These are phyloP conservation scores for Aureobasidium sp. DNA, from an alignment of 2,329 filamentous ascomycete genomes.

Conservation along the genomic window DNA sequence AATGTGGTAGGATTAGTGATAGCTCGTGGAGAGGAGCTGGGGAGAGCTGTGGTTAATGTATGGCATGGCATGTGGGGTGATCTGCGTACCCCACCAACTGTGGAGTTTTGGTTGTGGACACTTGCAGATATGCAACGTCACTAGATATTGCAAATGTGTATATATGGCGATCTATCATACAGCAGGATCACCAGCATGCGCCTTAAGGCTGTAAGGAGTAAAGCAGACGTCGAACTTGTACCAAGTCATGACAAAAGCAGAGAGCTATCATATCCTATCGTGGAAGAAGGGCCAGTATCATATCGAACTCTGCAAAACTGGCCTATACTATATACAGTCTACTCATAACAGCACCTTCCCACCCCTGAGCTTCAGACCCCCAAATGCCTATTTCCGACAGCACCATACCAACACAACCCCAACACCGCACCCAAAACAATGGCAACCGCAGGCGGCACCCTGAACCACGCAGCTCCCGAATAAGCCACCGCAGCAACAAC, in stretches of 20 bases:
- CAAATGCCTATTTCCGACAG: slow-evolving; percentile 18
- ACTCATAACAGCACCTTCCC: too few relatives aligned
- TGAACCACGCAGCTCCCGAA: slow-evolving; percentile 34
- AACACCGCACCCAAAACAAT: slow-evolving; percentile 33
- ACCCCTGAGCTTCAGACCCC: too few relatives aligned
- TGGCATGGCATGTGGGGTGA: neutral
- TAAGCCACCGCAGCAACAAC: slow-evolving; percentile 36
- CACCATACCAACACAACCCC: slow-evolving; percentile 34
- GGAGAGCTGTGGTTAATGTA: neutral
- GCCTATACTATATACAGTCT: too few relatives aligned
- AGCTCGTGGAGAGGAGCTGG: neutral
- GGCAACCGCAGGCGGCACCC: slow-evolving; percentile 31
- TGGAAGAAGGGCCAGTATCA: too few relatives aligned
- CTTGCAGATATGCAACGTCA: neutral
- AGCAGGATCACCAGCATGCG: too few relatives aligned
- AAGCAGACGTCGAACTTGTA: too few relatives aligned
- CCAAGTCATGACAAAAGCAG: too few relatives aligned
- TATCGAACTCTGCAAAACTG: too few relatives aligned
- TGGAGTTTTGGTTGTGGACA: neutral
- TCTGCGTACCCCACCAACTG: neutral
- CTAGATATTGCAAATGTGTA: too few relatives aligned
- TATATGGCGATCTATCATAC: too few relatives aligned
- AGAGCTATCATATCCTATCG: too few relatives aligned
- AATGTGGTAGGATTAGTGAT: neutral
- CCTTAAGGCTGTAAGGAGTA: too few relatives aligned